Base-by-base conservation (phyloP, 2,329 filamentous ascomycete genomes). In the Diaporthe sp. region DNA sequence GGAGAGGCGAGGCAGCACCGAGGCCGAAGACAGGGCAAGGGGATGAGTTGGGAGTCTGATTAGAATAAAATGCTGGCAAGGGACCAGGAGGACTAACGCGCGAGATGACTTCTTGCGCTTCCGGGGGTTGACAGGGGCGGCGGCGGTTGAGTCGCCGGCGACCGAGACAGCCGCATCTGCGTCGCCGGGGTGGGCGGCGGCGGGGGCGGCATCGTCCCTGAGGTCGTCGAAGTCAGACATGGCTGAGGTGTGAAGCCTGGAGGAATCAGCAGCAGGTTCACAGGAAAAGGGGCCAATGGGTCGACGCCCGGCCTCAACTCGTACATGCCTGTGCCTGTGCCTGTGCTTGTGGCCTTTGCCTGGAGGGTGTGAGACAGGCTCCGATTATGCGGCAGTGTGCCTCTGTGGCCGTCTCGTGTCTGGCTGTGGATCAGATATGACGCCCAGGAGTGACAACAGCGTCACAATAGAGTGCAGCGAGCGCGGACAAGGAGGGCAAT, bases 61-160 rank as follows among this genome's bases (percentile, higher is more conserved):
- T 8, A 25, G 60, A 53, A 28, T 28, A 61, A 47, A 51, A 31
- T 17, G 60, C 55, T 22, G 25, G 25, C 31, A 75, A 13, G 44
- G 53, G 37, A 49, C 44, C 25, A 65, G 39, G 60, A 53, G 39
- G 37, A 77, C 76, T 77, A 39, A 77, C 76, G 76, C 76, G 55
- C 76, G 71, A 55, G 76, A 77, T 44, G 75, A 76, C 68, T 77
- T 77, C 75, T 77, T 77, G 67, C 76, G 63, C 75, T 77, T 77
- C 60, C 76, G 55, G 31, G 76, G 76, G 55, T 77, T 77, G 47
- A 63, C 67, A 17, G 75, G 71, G 72, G 71, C 72, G 61, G 74
- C 63, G 47, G 75, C 58, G 25, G 75, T 49, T 51, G 76, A 72
- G 55, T 76, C 60, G 44, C 63, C 75, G 51, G 72, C 76, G 49